Conservation (phyloP, 192 early-diverging fungal genomes). For the Backusella macrospora region DNA sequence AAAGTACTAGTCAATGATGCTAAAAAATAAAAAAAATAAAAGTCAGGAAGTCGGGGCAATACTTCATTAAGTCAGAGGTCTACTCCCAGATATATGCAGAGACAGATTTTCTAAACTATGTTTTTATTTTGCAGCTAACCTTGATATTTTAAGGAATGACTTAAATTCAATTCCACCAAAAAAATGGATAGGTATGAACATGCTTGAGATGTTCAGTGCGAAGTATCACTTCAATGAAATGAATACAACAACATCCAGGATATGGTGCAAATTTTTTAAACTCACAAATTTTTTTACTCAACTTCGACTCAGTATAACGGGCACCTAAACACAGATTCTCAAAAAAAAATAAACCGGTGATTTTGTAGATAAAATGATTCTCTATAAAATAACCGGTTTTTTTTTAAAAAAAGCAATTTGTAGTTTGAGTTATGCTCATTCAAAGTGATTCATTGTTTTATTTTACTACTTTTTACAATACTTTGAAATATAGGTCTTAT, state of each 20-base stretch:
- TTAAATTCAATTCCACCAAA: conserved; percentile 11
- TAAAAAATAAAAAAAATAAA: conserved; percentile 13
- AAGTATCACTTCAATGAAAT: conserved; percentile 20
- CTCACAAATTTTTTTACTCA: too few relatives aligned
- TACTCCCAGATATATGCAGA: conserved; percentile 19
- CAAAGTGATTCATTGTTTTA: too few relatives aligned
- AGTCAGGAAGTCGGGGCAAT: not conserved
- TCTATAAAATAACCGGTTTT: too few relatives aligned
- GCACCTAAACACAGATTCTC: too few relatives aligned
- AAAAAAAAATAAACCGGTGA: too few relatives aligned
- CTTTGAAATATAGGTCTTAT: too few relatives aligned
- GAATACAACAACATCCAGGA: conserved; percentile 20
- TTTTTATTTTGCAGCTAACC: conserved; percentile 22
- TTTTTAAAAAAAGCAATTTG: too few relatives aligned
- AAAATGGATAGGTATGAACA: conserved; percentile 12
- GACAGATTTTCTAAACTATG: conserved; percentile 20
- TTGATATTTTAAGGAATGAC: conserved; percentile 20
- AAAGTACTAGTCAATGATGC: conserved; percentile 13
- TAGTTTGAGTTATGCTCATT: too few relatives aligned
- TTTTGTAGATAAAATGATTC: too few relatives aligned
- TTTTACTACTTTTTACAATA: too few relatives aligned
- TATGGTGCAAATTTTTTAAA: too few relatives aligned
- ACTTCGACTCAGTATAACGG: too few relatives aligned
- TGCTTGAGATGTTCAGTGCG: conserved; percentile 21
- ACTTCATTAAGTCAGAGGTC: conserved; percentile 4